These are phyloP conservation scores for Sugiyamaella pinicola DNA, from an alignment of 1,139 yeast species.

Conservation along the genomic window DNA sequence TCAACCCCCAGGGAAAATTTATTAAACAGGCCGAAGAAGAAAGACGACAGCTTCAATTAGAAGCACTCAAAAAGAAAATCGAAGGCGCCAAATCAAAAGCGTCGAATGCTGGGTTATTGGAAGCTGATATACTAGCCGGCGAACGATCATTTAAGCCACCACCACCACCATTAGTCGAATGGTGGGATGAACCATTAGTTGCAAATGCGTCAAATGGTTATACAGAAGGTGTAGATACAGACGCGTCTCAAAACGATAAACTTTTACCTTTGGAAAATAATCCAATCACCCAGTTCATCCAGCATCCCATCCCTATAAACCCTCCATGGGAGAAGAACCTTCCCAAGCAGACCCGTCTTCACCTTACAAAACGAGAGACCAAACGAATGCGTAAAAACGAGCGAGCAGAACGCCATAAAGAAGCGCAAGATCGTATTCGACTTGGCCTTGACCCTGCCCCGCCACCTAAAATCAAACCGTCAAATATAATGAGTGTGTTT, in stretches of 20 bases:
- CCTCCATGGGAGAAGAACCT: conserved; percentile 58
- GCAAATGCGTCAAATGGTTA: conserved; percentile 42
- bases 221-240: conserved; percentile 43
- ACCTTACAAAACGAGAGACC: conserved; percentile 74
- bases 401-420: conserved; percentile 64
- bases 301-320: conserved; percentile 73
- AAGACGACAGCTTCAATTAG: conserved; percentile 47
- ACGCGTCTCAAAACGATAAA: conserved; percentile 43
- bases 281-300: conserved; percentile 60
- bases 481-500: conserved; percentile 80
- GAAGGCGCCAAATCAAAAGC: conserved; percentile 33
- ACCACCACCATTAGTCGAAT: conserved; percentile 65
- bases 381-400: conserved; percentile 74
- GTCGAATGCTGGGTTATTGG: conserved; percentile 44
- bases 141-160: conserved; percentile 54
- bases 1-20: conserved; percentile 65
- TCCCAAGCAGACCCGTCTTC: conserved; percentile 50
- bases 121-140: conserved; percentile 52
- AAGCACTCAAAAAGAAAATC: conserved; percentile 40
- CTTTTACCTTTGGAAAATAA: neutral
- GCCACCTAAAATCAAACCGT: conserved; percentile 80
- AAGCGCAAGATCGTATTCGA: conserved; percentile 73
- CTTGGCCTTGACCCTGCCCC: conserved; percentile 88
- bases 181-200: conserved; percentile 70
- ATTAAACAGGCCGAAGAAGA: conserved; percentile 57